A percentile compares a stretch with the other conserved stretches of the same genome.
Conservation (phyloP, 352 stramenopile genomes). For the Pythium dissotocum region DNA sequence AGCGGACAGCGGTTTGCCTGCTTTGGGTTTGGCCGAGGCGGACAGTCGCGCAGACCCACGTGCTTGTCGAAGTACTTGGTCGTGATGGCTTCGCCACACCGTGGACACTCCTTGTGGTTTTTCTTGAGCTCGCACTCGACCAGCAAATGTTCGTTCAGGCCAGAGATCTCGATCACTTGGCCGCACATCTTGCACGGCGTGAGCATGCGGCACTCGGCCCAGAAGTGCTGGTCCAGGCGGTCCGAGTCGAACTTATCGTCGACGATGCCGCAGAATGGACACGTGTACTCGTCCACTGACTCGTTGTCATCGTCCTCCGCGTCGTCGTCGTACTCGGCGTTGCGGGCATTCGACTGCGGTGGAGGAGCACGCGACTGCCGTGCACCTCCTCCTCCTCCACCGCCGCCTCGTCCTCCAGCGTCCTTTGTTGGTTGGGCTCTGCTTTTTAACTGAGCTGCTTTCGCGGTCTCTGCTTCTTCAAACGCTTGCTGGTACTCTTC, state of each 20-base stretch:
- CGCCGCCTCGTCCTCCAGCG: background rate
- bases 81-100: constrained; percentile 85
- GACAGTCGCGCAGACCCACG: constrained; percentile 72
- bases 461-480: constrained; percentile 53
- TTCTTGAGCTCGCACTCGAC: constrained; percentile 86
- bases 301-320: constrained; percentile 68
- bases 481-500: constrained; percentile 92
- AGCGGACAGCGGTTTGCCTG: constrained; percentile 76
- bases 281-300: constrained; percentile 86
- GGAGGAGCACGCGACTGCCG: constrained; percentile 10
- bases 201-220: constrained; percentile 90
- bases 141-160: constrained; percentile 90
- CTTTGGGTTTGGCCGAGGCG: constrained; percentile 53
- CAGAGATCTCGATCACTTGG: constrained; percentile 92
- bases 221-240: constrained; percentile 91
- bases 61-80: constrained; percentile 84
- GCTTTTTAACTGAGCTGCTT: constrained; percentile 30
- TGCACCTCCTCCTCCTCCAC: constrained; percentile 3
- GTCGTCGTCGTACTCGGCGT: constrained; percentile 32
- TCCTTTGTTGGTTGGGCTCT: constrained; percentile 15
- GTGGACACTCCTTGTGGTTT: constrained; percentile 79
- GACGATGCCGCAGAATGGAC: constrained; percentile 89
- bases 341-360: constrained; percentile 19
- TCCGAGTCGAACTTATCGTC: constrained; percentile 90
- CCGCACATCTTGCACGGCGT: constrained; percentile 92